Conservation (phyloP, 441 rosid genomes). For the Pelargonium myrrhifolium region DNA sequence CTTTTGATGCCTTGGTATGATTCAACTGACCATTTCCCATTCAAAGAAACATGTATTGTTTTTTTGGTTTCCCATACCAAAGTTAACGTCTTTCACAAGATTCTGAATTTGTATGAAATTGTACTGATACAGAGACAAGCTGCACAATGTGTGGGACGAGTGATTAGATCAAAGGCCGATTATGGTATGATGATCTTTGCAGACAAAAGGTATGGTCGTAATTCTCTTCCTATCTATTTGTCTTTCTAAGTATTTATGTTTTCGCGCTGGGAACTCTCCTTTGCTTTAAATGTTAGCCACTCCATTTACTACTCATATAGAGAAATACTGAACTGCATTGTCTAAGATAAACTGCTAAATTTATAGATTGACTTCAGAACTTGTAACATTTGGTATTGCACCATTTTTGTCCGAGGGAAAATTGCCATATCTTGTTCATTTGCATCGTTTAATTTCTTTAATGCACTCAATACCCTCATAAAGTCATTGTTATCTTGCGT, state of each 20-base stretch:
- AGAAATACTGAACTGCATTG: neutral
- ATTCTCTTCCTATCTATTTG: neutral
- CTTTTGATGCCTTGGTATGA: constrained; percentile 92
- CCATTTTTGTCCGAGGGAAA: too few species aligned
- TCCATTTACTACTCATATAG: neutral
- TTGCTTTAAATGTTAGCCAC: neutral
- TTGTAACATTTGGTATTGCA: neutral
- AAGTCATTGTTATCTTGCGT: neutral
- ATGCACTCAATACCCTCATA: neutral
- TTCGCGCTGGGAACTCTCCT: too few species aligned
- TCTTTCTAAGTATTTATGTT: neutral
- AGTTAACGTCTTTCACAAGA: constrained; percentile 12
- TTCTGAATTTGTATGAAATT: constrained; percentile 14
- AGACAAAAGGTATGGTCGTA: constrained; percentile 60
- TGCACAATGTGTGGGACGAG: constrained; percentile 98
- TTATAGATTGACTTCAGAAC: neutral
- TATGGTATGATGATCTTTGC: constrained; percentile 99
- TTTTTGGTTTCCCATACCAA: constrained; percentile 12
- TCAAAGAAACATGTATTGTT: constrained; percentile 1
- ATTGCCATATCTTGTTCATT: too few species aligned
- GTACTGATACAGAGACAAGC: constrained; percentile 71
- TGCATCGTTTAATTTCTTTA: neutral
- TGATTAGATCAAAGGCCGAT: constrained; percentile 93
- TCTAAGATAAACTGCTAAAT: neutral
- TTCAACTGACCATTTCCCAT: constrained; percentile 13